Percentiles rank a stretch among this genome's conserved stretches.
Evolutionary conservation across 148 eudicot species (phyloP).

Genomic region (Rhododendron ovatum): DNA sequence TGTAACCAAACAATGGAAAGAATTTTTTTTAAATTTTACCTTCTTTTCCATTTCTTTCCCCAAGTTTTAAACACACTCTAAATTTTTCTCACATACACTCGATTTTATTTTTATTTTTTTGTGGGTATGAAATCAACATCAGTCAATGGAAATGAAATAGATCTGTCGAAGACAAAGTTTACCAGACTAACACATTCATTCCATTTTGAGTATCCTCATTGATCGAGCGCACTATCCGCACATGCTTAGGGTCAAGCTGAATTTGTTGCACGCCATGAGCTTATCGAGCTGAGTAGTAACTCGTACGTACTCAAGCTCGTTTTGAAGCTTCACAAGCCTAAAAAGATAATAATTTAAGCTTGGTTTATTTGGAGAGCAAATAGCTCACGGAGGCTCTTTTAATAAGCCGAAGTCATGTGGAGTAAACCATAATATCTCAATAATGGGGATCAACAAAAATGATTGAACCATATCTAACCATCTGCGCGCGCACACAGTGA

Average conservation of each 20-base stretch:
- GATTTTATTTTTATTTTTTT: too few species aligned
- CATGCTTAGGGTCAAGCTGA: not conserved
- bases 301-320: not conserved
- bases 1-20: too few species aligned
- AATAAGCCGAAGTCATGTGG: not conserved
- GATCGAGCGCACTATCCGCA: not conserved
- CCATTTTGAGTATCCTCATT: not conserved
- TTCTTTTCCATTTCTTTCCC: too few species aligned
- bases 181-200: too few species aligned
- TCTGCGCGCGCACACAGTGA: not conserved
- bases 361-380: not conserved
- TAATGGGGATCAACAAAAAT: not conserved
- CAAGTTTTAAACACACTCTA: too few species aligned
- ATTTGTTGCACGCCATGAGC: not conserved
- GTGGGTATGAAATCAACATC: not conserved
- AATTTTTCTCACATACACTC: not conserved
- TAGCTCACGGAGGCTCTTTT: not conserved
- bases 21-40: not conserved
- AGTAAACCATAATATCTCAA: not conserved
- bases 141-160: too few species aligned
- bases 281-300: not conserved
- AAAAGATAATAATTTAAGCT: not conserved
- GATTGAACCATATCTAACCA: not conserved
- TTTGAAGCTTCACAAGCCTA: not conserved
- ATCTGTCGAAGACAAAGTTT: too few species aligned